Base-by-base conservation (phyloP, 441 rosid species). In the Daphne laureola region DNA sequence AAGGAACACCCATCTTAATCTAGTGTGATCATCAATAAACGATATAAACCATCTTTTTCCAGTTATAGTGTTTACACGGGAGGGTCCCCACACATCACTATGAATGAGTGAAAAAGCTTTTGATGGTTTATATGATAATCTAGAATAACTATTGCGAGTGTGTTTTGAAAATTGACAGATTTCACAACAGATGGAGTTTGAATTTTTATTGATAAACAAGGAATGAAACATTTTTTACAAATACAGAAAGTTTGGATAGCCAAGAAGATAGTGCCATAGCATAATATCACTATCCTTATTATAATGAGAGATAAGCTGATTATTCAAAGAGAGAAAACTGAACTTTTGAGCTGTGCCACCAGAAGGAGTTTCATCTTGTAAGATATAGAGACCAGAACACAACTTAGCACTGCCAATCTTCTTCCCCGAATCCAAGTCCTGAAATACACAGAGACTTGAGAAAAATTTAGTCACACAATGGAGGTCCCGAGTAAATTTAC, bases 151-250 rank as follows among this genome's bases (percentile, higher is more conserved):
- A 46, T 3, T n/a, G 8, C 6, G 23, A 48, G n/a, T n/a, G 4
- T 58, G 61, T 15, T 58, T 58, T 2, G 38, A 17, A 17, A 58
- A 14, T 17, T 58, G 55, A 23, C 62, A 58, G 0, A 58, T 18
- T 38, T 58, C 49, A 58, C 48, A 49, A 9, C 11, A 12, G 16
- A 58, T n/a, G n/a, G n/a, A 40, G 12, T 58, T 23, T 18, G 62
- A 9, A 23, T 9, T 58, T 58, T 48, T 48, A 38, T 58, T 27
- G n/a, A 3, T 36, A 6, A 58, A 48, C 18, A 40, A 46, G 11
- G 7, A 58, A 9, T 23, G 17, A 35, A 58, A 9, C 1, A 48
- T 0, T 21, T 35, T 43, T 14, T 5, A 2, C 13, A 23, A 5
- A 12, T 58, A 58, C 49, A 40, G 7, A 15, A 58, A 48, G 16